These are phyloP conservation scores for Xanthoconium separans DNA, from an alignment of 1,284 basidiomycete species.

Conservation along the genomic window DNA sequence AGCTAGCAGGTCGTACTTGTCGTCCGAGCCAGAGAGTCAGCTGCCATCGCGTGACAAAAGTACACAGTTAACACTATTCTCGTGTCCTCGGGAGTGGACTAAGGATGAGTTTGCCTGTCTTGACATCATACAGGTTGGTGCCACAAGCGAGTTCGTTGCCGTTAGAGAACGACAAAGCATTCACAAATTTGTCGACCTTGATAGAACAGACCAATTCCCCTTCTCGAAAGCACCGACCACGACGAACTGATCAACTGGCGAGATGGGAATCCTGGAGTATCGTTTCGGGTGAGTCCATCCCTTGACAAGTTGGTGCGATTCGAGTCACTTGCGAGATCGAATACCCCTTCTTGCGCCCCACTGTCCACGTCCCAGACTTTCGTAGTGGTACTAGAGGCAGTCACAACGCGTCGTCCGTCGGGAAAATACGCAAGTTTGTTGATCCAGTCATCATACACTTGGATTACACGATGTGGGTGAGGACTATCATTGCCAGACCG, in stretches of 20 bases:
- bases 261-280: not conserved
- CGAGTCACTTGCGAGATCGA: not conserved
- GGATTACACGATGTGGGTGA: not conserved
- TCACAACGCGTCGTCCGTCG: not conserved
- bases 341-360: not conserved
- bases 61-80: rapidly evolving
- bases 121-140: not conserved
- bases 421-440: not conserved
- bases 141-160: constrained; percentile 1
- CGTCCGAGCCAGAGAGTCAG: not conserved
- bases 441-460: not conserved
- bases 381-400: not conserved
- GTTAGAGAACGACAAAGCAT: not conserved
- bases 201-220: not conserved
- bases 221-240: not conserved
- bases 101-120: not conserved
- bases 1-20: too few relatives aligned
- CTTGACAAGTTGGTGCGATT: not conserved
- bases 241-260: not conserved
- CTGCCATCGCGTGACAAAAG: not conserved
- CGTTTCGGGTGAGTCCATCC: not conserved
- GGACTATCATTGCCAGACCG: not conserved
- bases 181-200: not conserved
- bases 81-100: not conserved
- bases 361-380: not conserved